Conservation (phyloP, 257 asterid genomes). For the Capsicum baccatum region DNA sequence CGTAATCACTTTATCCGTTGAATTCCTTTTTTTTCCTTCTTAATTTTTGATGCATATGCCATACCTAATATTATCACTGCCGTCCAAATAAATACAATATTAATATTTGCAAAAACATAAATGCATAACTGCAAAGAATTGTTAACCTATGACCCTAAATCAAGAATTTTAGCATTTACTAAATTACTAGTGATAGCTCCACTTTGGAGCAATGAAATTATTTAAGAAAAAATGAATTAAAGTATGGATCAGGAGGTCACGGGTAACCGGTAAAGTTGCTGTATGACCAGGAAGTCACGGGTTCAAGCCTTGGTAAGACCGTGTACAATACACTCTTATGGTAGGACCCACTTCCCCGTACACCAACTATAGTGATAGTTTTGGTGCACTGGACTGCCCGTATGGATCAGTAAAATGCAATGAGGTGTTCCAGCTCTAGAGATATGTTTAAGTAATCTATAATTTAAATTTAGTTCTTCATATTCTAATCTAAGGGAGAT, state of each 20-base stretch:
- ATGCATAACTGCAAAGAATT: not conserved
- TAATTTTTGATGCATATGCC: not conserved
- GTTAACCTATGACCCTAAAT: not conserved
- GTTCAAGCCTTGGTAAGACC: too few relatives aligned
- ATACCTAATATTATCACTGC: not conserved
- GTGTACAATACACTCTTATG: too few relatives aligned
- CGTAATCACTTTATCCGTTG: not conserved
- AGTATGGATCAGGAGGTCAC: not conserved
- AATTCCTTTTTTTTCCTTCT: not conserved
- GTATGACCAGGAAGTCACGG: too few relatives aligned
- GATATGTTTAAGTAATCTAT: not conserved
- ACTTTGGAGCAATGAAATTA: not conserved
- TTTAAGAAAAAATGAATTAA: not conserved
- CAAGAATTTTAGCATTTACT: not conserved
- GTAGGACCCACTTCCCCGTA: too few relatives aligned
- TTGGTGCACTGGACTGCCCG: too few relatives aligned
- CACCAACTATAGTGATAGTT: too few relatives aligned
- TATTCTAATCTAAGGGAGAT: not conserved
- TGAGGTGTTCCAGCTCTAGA: not conserved
- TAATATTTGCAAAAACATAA: not conserved
- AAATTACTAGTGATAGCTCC: slow-evolving; percentile 1
- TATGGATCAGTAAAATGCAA: not conserved
- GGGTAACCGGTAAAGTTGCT: too few relatives aligned
- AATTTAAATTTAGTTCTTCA: not conserved
- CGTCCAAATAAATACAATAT: slow-evolving; percentile 20